phyloP scores from a whole-genome alignment of 1,284 basidiomycete species.

The Chondrostereum purpureum region DNA sequence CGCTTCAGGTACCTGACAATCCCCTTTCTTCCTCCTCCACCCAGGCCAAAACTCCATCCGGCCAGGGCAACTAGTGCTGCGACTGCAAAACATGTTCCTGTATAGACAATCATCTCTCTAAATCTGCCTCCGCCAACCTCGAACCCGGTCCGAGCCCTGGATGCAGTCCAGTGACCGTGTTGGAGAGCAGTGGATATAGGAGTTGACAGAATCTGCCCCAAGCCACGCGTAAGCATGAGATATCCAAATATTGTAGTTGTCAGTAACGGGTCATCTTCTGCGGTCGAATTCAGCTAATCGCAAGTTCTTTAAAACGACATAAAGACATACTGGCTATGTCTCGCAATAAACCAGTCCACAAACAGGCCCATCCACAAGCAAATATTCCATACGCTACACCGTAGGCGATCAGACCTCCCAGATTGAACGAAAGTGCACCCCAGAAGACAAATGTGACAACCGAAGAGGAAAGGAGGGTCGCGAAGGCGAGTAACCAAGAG shows the following conservation, averaged over 20 bases:
- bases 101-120: conserved; percentile 28
- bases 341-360: conserved; percentile 28
- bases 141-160: conserved; percentile 19
- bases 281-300: neutral
- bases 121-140: conserved; percentile 27
- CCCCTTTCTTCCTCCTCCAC: too few relatives aligned
- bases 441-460: conserved; percentile 32
- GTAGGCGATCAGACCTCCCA: conserved; percentile 28
- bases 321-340: conserved; percentile 24
- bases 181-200: conserved; percentile 29
- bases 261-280: conserved; percentile 26
- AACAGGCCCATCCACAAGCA: conserved; percentile 30
- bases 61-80: conserved; percentile 22
- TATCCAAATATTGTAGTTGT: conserved; percentile 30
- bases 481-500: conserved; percentile 27
- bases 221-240: conserved; percentile 29
- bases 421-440: conserved; percentile 28
- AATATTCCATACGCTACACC: conserved; percentile 27
- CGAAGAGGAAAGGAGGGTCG: conserved; percentile 22
- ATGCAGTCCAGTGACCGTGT: neutral
- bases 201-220: conserved; percentile 36
- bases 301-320: neutral
- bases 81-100: conserved; percentile 29
- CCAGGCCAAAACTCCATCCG: conserved; percentile 20
- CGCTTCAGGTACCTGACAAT: too few relatives aligned